phyloP scores from a whole-genome alignment of 2,329 filamentous ascomycete genomes.

The Metarhizium humberi region DNA sequence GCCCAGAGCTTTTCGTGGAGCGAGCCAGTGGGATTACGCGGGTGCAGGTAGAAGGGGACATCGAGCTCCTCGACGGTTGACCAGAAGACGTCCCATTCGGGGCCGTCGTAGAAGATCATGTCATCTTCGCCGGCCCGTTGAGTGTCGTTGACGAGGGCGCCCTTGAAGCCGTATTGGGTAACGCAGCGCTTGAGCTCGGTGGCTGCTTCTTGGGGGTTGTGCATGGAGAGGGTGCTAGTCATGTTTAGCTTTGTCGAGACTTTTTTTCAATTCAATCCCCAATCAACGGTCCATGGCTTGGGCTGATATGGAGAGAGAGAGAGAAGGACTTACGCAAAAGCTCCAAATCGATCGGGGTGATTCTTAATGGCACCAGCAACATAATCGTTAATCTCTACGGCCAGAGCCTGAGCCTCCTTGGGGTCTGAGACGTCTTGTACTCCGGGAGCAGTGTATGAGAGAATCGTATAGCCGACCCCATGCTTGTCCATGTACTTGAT shows the following conservation, averaged over 20 bases:
- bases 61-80: conserved; percentile 46
- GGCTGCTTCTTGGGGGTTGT: conserved; percentile 40
- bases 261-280: background rate
- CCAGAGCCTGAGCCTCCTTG: conserved; percentile 29
- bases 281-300: background rate
- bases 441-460: conserved; percentile 39
- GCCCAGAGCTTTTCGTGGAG: conserved; percentile 50
- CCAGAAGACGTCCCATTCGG: conserved; percentile 56
- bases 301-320: background rate
- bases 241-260: too few relatives aligned
- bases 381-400: conserved; percentile 34
- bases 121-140: conserved; percentile 48
- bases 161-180: conserved; percentile 50
- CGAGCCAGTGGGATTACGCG: conserved; percentile 45
- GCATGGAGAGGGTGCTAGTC: conserved; percentile 38
- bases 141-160: conserved; percentile 52
- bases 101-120: conserved; percentile 55
- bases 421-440: conserved; percentile 35
- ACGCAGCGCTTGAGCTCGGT: conserved; percentile 44
- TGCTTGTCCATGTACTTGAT: conserved; percentile 34
- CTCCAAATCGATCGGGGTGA: conserved; percentile 32
- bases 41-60: conserved; percentile 57
- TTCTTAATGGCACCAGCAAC: conserved; percentile 26
- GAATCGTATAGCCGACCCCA: conserved; percentile 37
- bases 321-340: conserved; percentile 28